These are phyloP conservation scores for Pachyrhizus erosus DNA, from an alignment of 306 rosid genomes.

Conservation along the genomic window DNA sequence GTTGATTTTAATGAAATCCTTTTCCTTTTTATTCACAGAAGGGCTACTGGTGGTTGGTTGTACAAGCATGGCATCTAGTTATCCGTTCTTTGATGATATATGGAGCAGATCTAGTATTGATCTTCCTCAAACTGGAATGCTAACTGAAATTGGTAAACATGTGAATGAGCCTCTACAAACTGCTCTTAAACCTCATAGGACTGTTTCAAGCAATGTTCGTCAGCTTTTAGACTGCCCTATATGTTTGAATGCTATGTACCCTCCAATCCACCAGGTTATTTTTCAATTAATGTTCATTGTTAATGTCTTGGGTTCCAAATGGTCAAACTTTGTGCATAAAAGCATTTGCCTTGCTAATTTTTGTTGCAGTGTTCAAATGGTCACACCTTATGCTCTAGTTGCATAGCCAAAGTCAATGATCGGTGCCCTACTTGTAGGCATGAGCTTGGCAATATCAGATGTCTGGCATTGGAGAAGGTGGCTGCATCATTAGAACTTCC, in stretches of 20 bases:
- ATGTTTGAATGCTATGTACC: conserved; percentile 92
- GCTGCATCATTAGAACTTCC: conserved; percentile 95
- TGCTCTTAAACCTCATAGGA: conserved; percentile 59
- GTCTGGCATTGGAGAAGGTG: conserved; percentile 92
- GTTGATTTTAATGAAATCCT: neutral
- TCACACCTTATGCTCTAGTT: conserved; percentile 88
- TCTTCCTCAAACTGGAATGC: conserved; percentile 76
- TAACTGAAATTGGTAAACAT: conserved; percentile 59
- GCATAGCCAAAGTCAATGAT: conserved; percentile 91
- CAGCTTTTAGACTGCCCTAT: conserved; percentile 95
- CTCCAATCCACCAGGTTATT: conserved; percentile 91
- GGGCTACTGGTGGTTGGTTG: conserved; percentile 34
- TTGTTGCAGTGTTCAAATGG: conserved; percentile 89
- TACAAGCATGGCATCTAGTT: conserved; percentile 68
- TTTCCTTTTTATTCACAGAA: conserved; percentile 36
- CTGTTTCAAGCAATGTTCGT: conserved; percentile 84
- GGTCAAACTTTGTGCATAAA: too few relatives aligned
- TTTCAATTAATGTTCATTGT: neutral
- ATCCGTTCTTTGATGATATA: conserved; percentile 73
- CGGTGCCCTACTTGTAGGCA: conserved; percentile 95
- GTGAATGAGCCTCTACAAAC: conserved; percentile 61
- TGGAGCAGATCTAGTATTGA: conserved; percentile 77
- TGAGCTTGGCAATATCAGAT: conserved; percentile 93
- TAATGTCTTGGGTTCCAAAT: too few relatives aligned
- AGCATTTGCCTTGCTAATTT: neutral